phyloP scores from a whole-genome alignment of 73 alveolate genomes.

The Loxodes magnus region DNA sequence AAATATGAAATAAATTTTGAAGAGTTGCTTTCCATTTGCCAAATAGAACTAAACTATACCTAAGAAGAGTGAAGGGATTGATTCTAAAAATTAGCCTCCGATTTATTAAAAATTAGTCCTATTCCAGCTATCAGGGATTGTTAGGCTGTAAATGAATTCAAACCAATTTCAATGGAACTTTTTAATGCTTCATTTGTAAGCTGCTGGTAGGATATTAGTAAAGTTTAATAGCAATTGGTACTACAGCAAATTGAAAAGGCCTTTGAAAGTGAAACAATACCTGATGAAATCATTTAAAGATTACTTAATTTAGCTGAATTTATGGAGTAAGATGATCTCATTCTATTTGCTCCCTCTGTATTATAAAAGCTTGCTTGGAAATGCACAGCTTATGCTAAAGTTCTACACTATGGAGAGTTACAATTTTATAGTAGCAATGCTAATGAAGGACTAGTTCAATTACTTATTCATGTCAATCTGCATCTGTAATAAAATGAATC shows the following conservation, averaged over 20 bases:
- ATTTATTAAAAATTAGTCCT: slow-evolving; percentile 67
- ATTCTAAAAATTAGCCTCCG: slow-evolving; percentile 68
- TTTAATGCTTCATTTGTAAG: slow-evolving; percentile 80
- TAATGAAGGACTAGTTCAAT: slow-evolving; percentile 37
- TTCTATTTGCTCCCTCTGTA: slow-evolving; percentile 67
- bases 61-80: slow-evolving; percentile 94
- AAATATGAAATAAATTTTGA: neutral
- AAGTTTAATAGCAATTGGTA: slow-evolving; percentile 45
- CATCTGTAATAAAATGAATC: slow-evolving; percentile 88
- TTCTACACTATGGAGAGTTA: slow-evolving; percentile 87
- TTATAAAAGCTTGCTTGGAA: slow-evolving; percentile 88
- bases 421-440: slow-evolving; percentile 74
- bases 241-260: slow-evolving; percentile 49
- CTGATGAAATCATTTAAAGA: slow-evolving; percentile 68
- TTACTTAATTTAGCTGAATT: slow-evolving; percentile 91
- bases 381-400: slow-evolving; percentile 96
- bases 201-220: slow-evolving; percentile 75
- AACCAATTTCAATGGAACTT: slow-evolving; percentile 78
- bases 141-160: slow-evolving; percentile 68
- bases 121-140: slow-evolving; percentile 72
- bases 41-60: slow-evolving; percentile 53
- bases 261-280: slow-evolving; percentile 48
- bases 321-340: slow-evolving; percentile 89
- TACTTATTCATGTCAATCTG: slow-evolving; percentile 67
- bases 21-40: slow-evolving; percentile 30